phyloP scores from a whole-genome alignment of 805 yeast species.

The Teunomyces atbi region DNA sequence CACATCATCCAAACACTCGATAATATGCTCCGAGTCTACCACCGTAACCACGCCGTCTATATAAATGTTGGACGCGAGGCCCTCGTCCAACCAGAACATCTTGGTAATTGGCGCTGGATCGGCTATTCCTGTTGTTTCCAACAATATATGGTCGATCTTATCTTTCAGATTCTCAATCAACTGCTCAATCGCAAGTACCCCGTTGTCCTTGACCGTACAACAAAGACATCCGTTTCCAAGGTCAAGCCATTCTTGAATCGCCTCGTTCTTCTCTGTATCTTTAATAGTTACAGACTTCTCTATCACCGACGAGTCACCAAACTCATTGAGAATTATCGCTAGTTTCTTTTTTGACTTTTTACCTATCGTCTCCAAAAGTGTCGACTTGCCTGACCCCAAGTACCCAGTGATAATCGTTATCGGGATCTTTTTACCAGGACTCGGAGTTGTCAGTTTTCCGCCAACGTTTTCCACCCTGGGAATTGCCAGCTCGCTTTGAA shows the following conservation, averaged over 20 bases:
- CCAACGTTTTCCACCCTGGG: background rate
- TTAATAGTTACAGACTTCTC: conserved; percentile 80
- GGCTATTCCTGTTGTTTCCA: conserved; percentile 95
- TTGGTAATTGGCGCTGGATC: conserved; percentile 97
- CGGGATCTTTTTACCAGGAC: conserved; percentile 59
- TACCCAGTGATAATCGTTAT: conserved; percentile 93
- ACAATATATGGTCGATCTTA: conserved; percentile 81
- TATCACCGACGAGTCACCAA: conserved; percentile 86
- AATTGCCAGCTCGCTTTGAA: conserved; percentile 7
- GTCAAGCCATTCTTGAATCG: conserved; percentile 92
- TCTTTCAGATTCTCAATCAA: conserved; percentile 69
- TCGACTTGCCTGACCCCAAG: conserved; percentile 91
- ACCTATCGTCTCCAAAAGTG: conserved; percentile 75
- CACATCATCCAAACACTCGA: conserved; percentile 62
- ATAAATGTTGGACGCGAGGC: conserved; percentile 75
- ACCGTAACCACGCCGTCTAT: conserved; percentile 92
- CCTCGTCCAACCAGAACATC: conserved; percentile 98
- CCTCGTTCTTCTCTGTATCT: conserved; percentile 42
- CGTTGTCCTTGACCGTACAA: conserved; percentile 93
- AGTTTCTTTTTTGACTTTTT: conserved; percentile 65
- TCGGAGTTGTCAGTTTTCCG: conserved; percentile 1
- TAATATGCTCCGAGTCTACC: conserved; percentile 69
- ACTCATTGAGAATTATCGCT: conserved; percentile 90
- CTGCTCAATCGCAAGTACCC: conserved; percentile 91
- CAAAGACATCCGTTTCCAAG: conserved; percentile 96